Base-by-base conservation (phyloP, 495 filamentous ascomycete genomes). In the Aspergillus leporis region DNA sequence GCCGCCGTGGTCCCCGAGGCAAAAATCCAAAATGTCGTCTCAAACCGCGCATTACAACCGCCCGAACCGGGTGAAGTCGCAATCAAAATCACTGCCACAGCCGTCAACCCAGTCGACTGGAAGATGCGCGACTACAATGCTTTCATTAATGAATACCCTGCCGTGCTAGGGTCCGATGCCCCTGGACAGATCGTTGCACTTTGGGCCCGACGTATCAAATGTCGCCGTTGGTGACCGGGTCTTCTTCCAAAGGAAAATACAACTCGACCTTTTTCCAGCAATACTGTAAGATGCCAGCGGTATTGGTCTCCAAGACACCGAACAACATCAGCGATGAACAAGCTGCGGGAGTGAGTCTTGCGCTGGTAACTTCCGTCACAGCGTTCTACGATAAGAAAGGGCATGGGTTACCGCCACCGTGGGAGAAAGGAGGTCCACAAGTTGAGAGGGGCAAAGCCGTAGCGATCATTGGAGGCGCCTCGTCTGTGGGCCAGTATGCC, bases 381-480 rank as follows among this genome's bases (percentile, higher is more conserved):
- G 78, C 66, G 12, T 72, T 66, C 55, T 69, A 72, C 43, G 61
- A 70, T 23, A 63, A 66, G 41, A 56, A 55, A 9, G 65, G 65
- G 7, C 52, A 58, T 19, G 65, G 56, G 0, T 49, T 67, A 7
- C 31, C 47, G 4, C 53, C 64, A 18, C 65, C 65, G 0, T 72
- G 69, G 60, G 68, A 63, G 1, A 34, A 64, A 5, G 43, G 31
- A 16, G 68, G 70, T 6, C 61, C 59, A 16, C 55, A 72, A 21
- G 75, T 64, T 46, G 65, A 61, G 10, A 60, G 46, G 1, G 65
- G 61, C n/a, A 53, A 67, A 19, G 65, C 65, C 0, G 73, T 80
- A 23, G 64, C 79, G n/a, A 62, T 83, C 41, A 77, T 79, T 67
- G 81, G 80, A 9, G 81, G 66, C 6, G 63, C 75, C n/a, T 74